Evolutionary conservation across 2,329 filamentous ascomycete species (phyloP).

Genomic region (Phaeoacremonium minimum): DNA sequence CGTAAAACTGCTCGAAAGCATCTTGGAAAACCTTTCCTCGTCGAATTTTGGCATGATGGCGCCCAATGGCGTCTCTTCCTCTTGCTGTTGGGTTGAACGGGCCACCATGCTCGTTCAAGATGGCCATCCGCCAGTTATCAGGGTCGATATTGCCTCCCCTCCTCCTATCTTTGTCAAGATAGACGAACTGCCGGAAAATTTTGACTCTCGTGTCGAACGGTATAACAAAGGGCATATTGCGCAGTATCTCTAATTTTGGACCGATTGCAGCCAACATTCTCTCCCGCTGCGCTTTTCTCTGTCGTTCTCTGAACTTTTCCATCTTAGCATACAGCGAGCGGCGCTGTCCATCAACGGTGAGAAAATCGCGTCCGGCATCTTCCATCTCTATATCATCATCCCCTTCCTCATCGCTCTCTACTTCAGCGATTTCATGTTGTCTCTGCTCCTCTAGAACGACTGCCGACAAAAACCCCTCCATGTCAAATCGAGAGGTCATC

Average conservation of each 20-base stretch:
- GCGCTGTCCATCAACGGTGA: slow-evolving; percentile 48
- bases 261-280: slow-evolving; percentile 74
- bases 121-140: slow-evolving; percentile 67
- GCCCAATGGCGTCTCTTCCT: slow-evolving; percentile 37
- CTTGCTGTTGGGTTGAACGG: slow-evolving; percentile 13
- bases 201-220: slow-evolving; percentile 88
- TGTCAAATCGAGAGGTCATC: slow-evolving; percentile 84
- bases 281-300: slow-evolving; percentile 63
- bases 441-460: slow-evolving; percentile 87
- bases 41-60: slow-evolving; percentile 75
- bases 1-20: slow-evolving; percentile 79
- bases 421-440: slow-evolving; percentile 62
- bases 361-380: slow-evolving; percentile 24
- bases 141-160: slow-evolving; percentile 66
- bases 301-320: slow-evolving; percentile 59
- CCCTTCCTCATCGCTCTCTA: slow-evolving; percentile 53
- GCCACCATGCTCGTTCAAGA: slow-evolving; percentile 36
- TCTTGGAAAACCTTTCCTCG: slow-evolving; percentile 80
- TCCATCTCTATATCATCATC: slow-evolving; percentile 33
- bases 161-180: slow-evolving; percentile 71
- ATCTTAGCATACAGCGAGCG: slow-evolving; percentile 59
- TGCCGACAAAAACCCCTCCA: slow-evolving; percentile 79
- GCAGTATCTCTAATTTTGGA: slow-evolving; percentile 82
- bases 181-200: slow-evolving; percentile 91
- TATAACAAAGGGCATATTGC: slow-evolving; percentile 96